Evolutionary conservation across 2,329 filamentous ascomycete genomes (phyloP).

Genomic region (Thelonectria rubi): DNA sequence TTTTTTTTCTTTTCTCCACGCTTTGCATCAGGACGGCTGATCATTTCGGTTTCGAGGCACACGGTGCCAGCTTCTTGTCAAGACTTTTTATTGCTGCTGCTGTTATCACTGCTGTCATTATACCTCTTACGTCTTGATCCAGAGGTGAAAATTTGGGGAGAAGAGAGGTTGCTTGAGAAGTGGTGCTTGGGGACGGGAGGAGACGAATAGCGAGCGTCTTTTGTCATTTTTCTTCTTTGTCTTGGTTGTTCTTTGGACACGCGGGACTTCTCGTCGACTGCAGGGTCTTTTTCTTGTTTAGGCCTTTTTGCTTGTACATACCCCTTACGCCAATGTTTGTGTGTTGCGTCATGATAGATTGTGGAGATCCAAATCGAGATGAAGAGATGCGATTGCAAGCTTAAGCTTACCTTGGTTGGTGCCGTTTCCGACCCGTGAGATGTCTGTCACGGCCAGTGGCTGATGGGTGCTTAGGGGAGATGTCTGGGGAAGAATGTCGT

Average conservation of each 20-base stretch:
- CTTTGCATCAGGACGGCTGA: constrained; percentile 25
- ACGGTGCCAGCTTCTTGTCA: background rate
- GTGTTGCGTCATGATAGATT: constrained; percentile 36
- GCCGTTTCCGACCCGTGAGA: background rate
- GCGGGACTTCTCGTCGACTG: background rate
- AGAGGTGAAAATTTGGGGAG: constrained; percentile 2
- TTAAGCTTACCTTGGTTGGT: background rate
- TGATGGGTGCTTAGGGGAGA: background rate
- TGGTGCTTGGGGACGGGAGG: constrained; percentile 1
- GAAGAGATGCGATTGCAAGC: background rate
- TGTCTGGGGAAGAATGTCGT: too few species aligned
- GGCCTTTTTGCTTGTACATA: constrained; percentile 23
- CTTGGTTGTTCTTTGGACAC: background rate
- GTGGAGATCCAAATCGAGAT: constrained; percentile 28
- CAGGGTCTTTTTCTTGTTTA: constrained; percentile 9
- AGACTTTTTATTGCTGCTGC: background rate
- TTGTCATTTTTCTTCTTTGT: too few species aligned
- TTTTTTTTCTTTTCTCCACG: constrained; percentile 25
- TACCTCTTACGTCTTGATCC: background rate
- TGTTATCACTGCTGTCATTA: background rate
- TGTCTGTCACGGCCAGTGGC: background rate
- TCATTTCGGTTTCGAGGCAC: constrained; percentile 2
- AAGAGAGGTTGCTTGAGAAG: constrained; percentile 2
- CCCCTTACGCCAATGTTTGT: constrained; percentile 19
- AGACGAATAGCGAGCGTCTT: background rate